Percentiles rank a stretch among this genome's conserved stretches.
These are phyloP conservation scores for Umbelopsis ramanniana DNA, from an alignment of 192 early-diverging fungal genomes.

Conservation along the genomic window DNA sequence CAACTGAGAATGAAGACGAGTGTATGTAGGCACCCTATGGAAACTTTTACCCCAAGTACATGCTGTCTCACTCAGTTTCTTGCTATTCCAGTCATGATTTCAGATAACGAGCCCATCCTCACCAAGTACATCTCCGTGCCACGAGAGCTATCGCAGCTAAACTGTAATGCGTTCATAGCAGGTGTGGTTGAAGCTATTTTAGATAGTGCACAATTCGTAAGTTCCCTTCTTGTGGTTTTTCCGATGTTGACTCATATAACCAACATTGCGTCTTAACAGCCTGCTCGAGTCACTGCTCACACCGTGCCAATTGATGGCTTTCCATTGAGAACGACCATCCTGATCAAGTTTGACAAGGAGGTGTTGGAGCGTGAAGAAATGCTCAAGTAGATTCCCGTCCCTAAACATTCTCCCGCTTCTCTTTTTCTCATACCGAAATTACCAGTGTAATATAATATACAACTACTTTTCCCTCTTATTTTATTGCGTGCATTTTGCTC, in stretches of 20 bases:
- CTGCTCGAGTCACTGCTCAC: constrained; percentile 90
- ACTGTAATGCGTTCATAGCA: constrained; percentile 93
- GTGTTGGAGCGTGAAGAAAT: constrained; percentile 78
- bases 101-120: constrained; percentile 94
- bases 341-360: constrained; percentile 93
- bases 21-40: constrained; percentile 55
- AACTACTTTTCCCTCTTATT: neutral
- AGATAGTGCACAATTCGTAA: constrained; percentile 89
- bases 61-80: neutral
- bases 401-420: neutral
- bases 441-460: constrained; percentile 22
- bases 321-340: constrained; percentile 89
- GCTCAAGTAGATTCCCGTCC: constrained; percentile 48
- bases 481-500: neutral
- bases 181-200: constrained; percentile 96
- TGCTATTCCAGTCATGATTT: constrained; percentile 87
- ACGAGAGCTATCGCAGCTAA: constrained; percentile 89
- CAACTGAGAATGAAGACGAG: constrained; percentile 97
- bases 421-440: neutral
- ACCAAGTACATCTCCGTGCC: constrained; percentile 94
- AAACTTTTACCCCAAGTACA: neutral
- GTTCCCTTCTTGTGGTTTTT: constrained; percentile 23
- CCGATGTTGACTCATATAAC: neutral
- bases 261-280: constrained; percentile 46
- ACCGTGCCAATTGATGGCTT: constrained; percentile 85